Percentiles rank a stretch among this genome's conserved stretches.
phyloP scores from a whole-genome alignment of 2,329 filamentous ascomycete species.

The Talaromyces sp. region DNA sequence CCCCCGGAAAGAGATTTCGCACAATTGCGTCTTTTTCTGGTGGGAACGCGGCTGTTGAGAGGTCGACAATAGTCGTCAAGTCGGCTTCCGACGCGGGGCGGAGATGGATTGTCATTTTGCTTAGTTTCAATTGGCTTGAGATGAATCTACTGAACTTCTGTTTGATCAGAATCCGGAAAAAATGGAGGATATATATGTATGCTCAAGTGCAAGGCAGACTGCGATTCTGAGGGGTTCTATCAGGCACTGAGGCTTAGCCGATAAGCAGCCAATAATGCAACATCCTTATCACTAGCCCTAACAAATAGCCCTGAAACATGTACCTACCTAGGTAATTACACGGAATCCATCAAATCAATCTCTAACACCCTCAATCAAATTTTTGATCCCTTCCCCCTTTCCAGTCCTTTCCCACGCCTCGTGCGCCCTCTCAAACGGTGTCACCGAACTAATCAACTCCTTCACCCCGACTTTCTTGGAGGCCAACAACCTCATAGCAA shows the following conservation, averaged over 20 bases:
- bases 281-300: background rate
- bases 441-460: conserved; percentile 30
- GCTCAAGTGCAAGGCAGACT: background rate
- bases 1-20: conserved; percentile 4
- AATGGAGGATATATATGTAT: background rate
- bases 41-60: conserved; percentile 8
- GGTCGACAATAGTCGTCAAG: conserved; percentile 8
- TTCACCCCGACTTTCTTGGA: conserved; percentile 30
- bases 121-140: background rate
- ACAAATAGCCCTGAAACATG: background rate
- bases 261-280: background rate
- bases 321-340: background rate
- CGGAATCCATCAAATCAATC: background rate
- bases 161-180: background rate
- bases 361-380: background rate
- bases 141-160: background rate
- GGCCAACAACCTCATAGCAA: conserved; percentile 41
- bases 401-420: conserved; percentile 30
- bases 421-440: conserved; percentile 30
- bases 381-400: background rate
- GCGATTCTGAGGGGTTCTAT: background rate
- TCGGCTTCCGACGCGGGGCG: conserved; percentile 4
- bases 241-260: background rate
- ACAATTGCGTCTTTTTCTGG: conserved; percentile 5
- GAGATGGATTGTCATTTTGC: conserved; percentile 6